A percentile compares a stretch with the other conserved stretches of the same genome.
These are phyloP conservation scores for Pseudoturritis turrita DNA, from an alignment of 345 rosid genomes.

Conservation along the genomic window DNA sequence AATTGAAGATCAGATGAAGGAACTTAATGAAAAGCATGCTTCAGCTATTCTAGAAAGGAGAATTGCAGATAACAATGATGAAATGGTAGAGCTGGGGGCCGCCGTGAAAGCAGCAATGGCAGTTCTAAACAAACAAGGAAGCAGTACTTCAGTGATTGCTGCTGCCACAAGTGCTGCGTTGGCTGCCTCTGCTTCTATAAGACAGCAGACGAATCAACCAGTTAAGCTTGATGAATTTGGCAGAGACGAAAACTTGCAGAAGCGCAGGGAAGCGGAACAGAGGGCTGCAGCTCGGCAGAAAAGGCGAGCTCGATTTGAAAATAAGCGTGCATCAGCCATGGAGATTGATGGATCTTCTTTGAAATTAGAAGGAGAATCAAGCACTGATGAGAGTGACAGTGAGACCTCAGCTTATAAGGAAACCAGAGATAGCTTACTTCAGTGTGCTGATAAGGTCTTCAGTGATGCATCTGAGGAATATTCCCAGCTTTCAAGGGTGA, in stretches of 20 bases:
- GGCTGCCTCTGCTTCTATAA: constrained; percentile 63
- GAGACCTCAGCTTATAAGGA: constrained; percentile 80
- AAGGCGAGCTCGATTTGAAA: constrained; percentile 68
- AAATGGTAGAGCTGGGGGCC: constrained; percentile 75
- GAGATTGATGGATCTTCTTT: constrained; percentile 49
- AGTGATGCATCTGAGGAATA: constrained; percentile 91
- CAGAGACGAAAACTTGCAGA: constrained; percentile 83
- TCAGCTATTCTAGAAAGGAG: constrained; percentile 71
- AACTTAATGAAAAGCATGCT: constrained; percentile 74
- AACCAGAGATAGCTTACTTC: constrained; percentile 57
- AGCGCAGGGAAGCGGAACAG: constrained; percentile 67
- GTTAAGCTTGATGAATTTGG: constrained; percentile 93
- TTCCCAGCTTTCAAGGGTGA: constrained; percentile 74
- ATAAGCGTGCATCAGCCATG: constrained; percentile 63
- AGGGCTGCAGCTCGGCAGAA: constrained; percentile 83
- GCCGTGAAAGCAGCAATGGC: constrained; percentile 79
- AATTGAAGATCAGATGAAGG: constrained; percentile 83
- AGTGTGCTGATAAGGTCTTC: constrained; percentile 72
- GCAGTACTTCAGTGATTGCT: constrained; percentile 49
- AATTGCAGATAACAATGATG: constrained; percentile 75
- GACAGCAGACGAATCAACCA: constrained; percentile 54
- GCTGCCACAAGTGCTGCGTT: constrained; percentile 72
- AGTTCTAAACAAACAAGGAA: constrained; percentile 60
- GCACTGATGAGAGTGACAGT: constrained; percentile 95
- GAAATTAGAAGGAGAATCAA: constrained; percentile 93